These are phyloP conservation scores for Anisogramma anomala DNA, from an alignment of 2,329 filamentous ascomycete species.

Conservation along the genomic window DNA sequence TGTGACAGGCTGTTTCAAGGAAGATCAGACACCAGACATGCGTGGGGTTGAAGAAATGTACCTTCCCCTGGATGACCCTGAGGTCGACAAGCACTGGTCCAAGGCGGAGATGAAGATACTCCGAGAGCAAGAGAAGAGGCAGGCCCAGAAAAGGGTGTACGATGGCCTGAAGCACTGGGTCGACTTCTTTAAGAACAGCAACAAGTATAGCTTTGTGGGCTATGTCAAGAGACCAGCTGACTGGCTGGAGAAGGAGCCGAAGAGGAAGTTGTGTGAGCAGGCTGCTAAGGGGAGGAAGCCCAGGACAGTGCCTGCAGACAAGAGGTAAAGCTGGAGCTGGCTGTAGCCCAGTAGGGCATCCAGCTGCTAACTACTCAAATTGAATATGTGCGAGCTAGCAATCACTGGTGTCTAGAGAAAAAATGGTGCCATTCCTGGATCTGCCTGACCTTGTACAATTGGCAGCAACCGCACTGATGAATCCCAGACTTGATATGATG, in stretches of 20 bases:
- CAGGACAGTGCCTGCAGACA: constrained; percentile 41
- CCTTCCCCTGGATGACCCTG: constrained; percentile 50
- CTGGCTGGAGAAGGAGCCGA: constrained; percentile 51
- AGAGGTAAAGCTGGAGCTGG: neutral
- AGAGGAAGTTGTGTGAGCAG: constrained; percentile 55
- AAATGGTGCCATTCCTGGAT: too few species aligned
- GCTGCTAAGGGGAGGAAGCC: constrained; percentile 49
- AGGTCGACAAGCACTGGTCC: constrained; percentile 47
- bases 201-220: constrained; percentile 74
- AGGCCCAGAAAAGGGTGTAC: constrained; percentile 53
- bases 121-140: constrained; percentile 50
- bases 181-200: constrained; percentile 65
- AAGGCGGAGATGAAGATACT: constrained; percentile 40
- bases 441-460: too few species aligned
- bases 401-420: too few species aligned
- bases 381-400: neutral
- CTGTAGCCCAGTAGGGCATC: too few species aligned
- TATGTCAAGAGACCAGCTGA: constrained; percentile 51
- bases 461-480: too few species aligned
- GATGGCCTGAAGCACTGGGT: constrained; percentile 70
- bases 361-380: neutral
- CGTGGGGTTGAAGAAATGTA: constrained; percentile 82
- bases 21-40: constrained; percentile 75
- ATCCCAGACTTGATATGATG: too few species aligned
- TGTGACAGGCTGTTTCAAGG: constrained; percentile 83